A percentile compares a stretch with the other conserved stretches of the same genome.
These are phyloP conservation scores for Cymbopogon flexuosus DNA, from an alignment of 202 grass and related monocot genomes.

Conservation along the genomic window DNA sequence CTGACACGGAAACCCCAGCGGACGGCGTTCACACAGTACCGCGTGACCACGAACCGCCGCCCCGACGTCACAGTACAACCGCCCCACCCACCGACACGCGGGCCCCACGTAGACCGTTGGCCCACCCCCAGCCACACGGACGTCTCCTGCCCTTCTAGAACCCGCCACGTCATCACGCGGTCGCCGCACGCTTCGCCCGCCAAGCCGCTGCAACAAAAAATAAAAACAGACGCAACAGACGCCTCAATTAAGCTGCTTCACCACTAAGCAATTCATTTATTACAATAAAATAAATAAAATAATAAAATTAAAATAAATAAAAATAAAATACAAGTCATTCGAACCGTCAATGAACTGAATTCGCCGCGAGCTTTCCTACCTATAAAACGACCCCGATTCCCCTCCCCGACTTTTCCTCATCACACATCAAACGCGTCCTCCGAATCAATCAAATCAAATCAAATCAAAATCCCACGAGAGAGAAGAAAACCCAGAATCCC, in stretches of 20 bases:
- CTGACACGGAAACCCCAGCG: not conserved
- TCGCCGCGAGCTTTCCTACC: not conserved
- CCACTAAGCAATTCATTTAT: slow-evolving; percentile 16
- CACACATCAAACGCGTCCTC: not conserved
- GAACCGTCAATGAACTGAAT: not conserved
- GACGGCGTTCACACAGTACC: slow-evolving; percentile 10
- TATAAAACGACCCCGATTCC: slow-evolving; percentile 25
- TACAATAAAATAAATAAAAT: no score
- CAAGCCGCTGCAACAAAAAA: not conserved
- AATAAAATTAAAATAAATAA: not conserved
- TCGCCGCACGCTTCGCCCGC: not conserved
- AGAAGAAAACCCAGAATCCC: not conserved
- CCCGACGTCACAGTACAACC: not conserved
- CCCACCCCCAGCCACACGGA: not conserved
- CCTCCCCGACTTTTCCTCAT: not conserved
- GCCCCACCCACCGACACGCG: not conserved
- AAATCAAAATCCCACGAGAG: not conserved
- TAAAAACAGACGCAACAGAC: not conserved
- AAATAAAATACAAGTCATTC: not conserved
- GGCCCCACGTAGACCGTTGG: accelerated
- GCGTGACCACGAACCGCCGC: slow-evolving; percentile 16
- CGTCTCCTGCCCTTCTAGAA: not conserved
- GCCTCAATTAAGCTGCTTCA: slow-evolving; percentile 28
- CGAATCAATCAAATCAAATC: not conserved
- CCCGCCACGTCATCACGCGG: slow-evolving; percentile 5